Conservation (phyloP, 2,329 filamentous ascomycete species). For the Apiospora aurea region DNA sequence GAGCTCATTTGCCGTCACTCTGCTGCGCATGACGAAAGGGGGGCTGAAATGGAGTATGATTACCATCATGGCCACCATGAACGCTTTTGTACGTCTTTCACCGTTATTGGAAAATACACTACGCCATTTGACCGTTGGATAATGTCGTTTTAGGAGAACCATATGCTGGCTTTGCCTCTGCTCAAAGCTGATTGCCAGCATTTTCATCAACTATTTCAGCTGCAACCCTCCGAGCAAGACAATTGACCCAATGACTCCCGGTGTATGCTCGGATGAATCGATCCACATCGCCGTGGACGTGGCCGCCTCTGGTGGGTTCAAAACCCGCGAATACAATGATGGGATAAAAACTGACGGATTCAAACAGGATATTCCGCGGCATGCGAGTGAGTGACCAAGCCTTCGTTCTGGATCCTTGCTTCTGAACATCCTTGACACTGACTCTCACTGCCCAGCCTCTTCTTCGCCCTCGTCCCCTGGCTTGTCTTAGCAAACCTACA, state of each 20-base stretch:
- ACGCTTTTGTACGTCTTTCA: constrained; percentile 35
- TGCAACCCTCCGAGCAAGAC: constrained; percentile 29
- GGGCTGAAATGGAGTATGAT: constrained; percentile 39
- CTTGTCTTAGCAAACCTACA: constrained; percentile 39
- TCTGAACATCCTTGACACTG: constrained; percentile 21
- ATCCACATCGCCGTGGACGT: background rate
- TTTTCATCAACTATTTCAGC: constrained; percentile 28
- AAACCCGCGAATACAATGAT: background rate
- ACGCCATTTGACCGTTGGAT: constrained; percentile 36
- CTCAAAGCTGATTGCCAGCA: background rate
- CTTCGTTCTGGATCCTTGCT: constrained; percentile 35
- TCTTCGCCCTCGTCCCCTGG: constrained; percentile 41
- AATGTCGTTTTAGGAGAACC: constrained; percentile 38
- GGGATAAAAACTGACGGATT: background rate
- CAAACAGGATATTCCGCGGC: background rate
- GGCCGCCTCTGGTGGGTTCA: background rate
- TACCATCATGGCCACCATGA: constrained; percentile 37
- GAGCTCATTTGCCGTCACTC: constrained; percentile 42
- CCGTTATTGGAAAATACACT: constrained; percentile 16
- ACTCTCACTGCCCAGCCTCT: constrained; percentile 37
- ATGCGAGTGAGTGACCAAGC: constrained; percentile 28
- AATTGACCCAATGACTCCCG: constrained; percentile 27
- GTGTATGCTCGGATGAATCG: constrained; percentile 30
- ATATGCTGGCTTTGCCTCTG: constrained; percentile 12
- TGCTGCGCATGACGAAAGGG: constrained; percentile 39